Evolutionary conservation across 768 basidiomycete species (phyloP), one percentile per base, ranked within the genome.

Genomic region (Lepiota brunneoincarnata): DNA sequence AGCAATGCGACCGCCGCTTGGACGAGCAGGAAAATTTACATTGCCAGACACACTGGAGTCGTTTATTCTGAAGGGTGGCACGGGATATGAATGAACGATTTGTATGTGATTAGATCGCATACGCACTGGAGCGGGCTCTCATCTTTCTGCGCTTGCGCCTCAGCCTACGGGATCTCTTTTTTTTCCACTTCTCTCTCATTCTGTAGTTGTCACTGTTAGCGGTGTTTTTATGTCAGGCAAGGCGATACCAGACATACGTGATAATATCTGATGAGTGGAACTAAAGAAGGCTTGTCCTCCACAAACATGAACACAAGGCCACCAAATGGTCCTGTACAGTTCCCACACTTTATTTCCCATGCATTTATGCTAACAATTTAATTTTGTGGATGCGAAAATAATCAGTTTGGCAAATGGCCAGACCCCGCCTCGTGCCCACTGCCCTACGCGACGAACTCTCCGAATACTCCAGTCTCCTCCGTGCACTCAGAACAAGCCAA

Each of bases 101-200:
- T 10, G 14, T 20, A 15, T 9, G 12, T n/a, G 17, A 45, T 15
- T 6, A 48, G 23, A 54, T 18, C 15, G 41, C 34, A 62, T 39
- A 87, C 91, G 61, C 63, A 93, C 91, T 93, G 80, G 91, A 93
- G 75, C 91, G 91, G 59, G 91, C 91, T 72, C 91, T 84, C 91
- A 93, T 93, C 82, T 93, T 93, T 88, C 91, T 87, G 80, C 91
- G 89, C 69, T 93, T 93, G 74, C 91, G 88, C 69, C 91, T 81
- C 77, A 93, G 91, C 69, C 91, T 89, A 71, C 91, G 86, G 60
- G 91, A 91, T 70, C 91, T 83, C 81, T 93, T 93, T 78, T 93
- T 93, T 85, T 92, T 92, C 91, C 91, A 93, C 86, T 93, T 93
- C 75, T 92, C 91, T 89, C 91, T 91, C 91, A 92, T 93, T 60